Evolutionary conservation across 805 yeast genomes (phyloP).

Genomic region (Sugiyamaella valdiviana): DNA sequence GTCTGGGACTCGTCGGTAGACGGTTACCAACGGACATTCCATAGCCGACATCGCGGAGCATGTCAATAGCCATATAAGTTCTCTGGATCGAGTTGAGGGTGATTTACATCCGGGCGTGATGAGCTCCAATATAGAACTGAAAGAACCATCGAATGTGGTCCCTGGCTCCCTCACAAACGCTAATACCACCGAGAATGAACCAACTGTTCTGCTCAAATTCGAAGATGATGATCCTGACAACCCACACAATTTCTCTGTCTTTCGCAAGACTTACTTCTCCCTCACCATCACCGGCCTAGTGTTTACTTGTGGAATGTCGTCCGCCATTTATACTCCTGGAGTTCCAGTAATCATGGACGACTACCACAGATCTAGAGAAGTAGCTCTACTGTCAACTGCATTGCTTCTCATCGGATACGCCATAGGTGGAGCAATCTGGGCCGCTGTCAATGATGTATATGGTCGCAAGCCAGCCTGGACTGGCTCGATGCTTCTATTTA

Average conservation of each 20-base stretch:
- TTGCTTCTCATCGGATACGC: constrained; percentile 47
- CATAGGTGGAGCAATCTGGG: constrained; percentile 59
- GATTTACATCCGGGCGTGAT: too few species aligned
- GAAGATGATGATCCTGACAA: constrained; percentile 8
- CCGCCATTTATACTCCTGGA: constrained; percentile 10
- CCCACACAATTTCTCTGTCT: constrained; percentile 6
- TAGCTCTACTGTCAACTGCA: constrained; percentile 42
- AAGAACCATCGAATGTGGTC: too few species aligned
- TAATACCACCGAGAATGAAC: too few species aligned
- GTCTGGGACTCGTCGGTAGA: too few species aligned
- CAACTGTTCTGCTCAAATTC: background rate
- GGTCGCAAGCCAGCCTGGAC: constrained; percentile 7
- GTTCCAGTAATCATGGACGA: constrained; percentile 1
- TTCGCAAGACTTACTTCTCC: constrained; percentile 5
- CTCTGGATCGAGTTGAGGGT: too few species aligned
- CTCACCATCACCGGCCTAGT: background rate
- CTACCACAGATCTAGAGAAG: constrained; percentile 6
- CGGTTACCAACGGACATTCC: too few species aligned
- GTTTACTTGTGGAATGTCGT: constrained; percentile 3
- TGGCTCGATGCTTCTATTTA: background rate
- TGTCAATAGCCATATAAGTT: too few species aligned
- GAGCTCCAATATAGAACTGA: too few species aligned
- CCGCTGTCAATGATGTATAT: constrained; percentile 34
- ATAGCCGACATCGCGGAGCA: too few species aligned
- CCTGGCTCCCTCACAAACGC: too few species aligned